A percentile compares a stretch with the other conserved stretches of the same genome.
Conservation (phyloP, 1,139 yeast genomes). For the Yamadazyma blattariae region DNA sequence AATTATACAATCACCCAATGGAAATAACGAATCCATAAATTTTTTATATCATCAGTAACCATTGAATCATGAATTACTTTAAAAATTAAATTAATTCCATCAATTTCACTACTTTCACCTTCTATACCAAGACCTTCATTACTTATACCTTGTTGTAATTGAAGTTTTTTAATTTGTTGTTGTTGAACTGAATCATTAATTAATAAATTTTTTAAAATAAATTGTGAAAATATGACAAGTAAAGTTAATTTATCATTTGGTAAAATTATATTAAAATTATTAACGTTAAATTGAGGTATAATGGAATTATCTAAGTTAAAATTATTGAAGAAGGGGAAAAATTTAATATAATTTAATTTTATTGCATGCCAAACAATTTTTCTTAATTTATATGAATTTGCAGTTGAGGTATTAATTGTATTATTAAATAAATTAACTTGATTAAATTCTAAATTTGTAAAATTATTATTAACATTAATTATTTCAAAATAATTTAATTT, state of each 20-base stretch:
- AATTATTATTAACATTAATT: conserved; percentile 22
- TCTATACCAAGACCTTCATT: too few species aligned
- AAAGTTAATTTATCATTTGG: conserved; percentile 22
- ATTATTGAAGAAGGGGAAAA: conserved; percentile 17
- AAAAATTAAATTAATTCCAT: conserved; percentile 24
- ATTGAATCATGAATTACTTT: conserved; percentile 21
- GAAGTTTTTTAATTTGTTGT: conserved; percentile 26
- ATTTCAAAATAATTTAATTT: conserved; percentile 26
- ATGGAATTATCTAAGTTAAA: conserved; percentile 11
- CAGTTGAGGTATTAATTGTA: conserved; percentile 5
- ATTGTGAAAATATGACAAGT: conserved; percentile 11
- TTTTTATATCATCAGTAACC: conserved; percentile 20
- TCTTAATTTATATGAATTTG: conserved; percentile 30
- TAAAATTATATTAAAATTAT: conserved; percentile 14
- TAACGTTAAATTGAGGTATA: conserved; percentile 6
- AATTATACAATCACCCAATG: conserved; percentile 16
- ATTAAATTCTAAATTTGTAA: conserved; percentile 22
- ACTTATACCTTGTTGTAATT: too few species aligned
- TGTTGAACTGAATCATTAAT: conserved; percentile 45
- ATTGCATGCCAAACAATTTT: conserved; percentile 32
- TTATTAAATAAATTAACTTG: conserved; percentile 13
- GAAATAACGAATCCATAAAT: conserved; percentile 12
- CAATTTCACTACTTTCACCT: too few species aligned
- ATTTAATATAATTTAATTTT: conserved; percentile 21
- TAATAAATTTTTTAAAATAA: conserved; percentile 30